Conservation (phyloP, 129 eudicot genomes). For the Escallonia herrerae region DNA sequence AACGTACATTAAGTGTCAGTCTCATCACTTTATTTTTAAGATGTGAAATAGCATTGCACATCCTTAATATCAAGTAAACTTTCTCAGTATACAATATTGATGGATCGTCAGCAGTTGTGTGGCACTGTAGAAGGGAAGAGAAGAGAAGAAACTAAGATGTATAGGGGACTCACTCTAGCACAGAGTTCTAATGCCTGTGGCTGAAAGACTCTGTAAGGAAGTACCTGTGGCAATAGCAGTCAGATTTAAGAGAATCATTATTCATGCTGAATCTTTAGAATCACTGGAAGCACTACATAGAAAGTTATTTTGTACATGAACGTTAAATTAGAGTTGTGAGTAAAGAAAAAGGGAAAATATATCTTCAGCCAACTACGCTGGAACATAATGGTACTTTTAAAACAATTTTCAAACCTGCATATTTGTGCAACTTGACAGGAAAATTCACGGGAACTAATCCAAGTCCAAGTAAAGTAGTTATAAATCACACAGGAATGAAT, state of each 20-base stretch:
- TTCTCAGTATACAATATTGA: neutral
- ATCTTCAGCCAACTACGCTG: too few species aligned
- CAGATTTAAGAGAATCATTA: neutral
- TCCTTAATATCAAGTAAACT: slow-evolving; percentile 1
- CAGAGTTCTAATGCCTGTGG: slow-evolving; percentile 94
- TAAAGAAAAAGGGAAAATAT: too few species aligned
- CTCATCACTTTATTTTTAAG: neutral
- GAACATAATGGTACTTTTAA: too few species aligned
- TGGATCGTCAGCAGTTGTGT: neutral
- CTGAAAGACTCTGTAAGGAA: slow-evolving; percentile 72
- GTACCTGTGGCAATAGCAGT: slow-evolving; percentile 46
- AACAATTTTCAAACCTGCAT: too few species aligned
- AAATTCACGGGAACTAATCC: too few species aligned
- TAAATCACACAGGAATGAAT: too few species aligned
- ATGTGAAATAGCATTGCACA: neutral
- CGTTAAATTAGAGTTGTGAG: too few species aligned
- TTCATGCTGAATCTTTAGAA: neutral
- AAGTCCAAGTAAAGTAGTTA: too few species aligned
- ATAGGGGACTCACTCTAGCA: slow-evolving; percentile 66
- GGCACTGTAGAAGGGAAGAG: too few species aligned
- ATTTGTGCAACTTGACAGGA: too few species aligned
- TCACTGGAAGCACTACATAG: neutral
- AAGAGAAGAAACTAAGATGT: neutral
- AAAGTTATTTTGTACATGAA: neutral
- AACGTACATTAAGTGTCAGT: slow-evolving; percentile 13